Conservation (phyloP, 495 filamentous ascomycete genomes). For the Bathelium albidoporum region DNA sequence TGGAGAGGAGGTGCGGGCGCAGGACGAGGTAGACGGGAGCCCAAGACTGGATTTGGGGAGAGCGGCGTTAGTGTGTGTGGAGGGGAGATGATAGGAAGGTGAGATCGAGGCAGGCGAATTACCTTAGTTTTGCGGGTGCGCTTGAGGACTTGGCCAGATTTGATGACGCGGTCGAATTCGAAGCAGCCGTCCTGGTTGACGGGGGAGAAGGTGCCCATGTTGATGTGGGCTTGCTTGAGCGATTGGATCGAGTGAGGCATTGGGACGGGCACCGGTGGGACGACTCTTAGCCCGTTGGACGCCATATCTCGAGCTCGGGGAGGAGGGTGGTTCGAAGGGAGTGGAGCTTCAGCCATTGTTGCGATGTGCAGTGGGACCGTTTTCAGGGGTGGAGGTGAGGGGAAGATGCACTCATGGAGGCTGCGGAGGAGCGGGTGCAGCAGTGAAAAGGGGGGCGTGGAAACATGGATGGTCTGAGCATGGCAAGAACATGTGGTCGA, state of each 20-base stretch:
- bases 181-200: slow-evolving; percentile 95
- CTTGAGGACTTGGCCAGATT: slow-evolving; percentile 74
- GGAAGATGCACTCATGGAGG: background rate
- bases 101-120: slow-evolving; percentile 18
- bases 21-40: slow-evolving; percentile 84
- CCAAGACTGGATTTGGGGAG: slow-evolving; percentile 51
- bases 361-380: background rate
- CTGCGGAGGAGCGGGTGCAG: background rate
- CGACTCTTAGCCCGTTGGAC: slow-evolving; percentile 1
- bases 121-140: slow-evolving; percentile 93
- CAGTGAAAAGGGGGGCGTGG: background rate
- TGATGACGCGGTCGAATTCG: slow-evolving; percentile 86
- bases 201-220: slow-evolving; percentile 56
- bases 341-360: background rate
- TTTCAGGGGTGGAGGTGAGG: background rate
- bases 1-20: slow-evolving; percentile 83
- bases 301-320: background rate
- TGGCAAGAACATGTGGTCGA: slow-evolving; percentile 5
- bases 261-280: background rate
- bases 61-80: slow-evolving; percentile 2
- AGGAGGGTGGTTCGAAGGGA: background rate
- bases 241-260: background rate
- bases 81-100: background rate
- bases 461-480: background rate
- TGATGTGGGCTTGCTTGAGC: slow-evolving; percentile 37